Evolutionary conservation across 331 rosid species (phyloP).

Genomic region (Acacia pycnantha): DNA sequence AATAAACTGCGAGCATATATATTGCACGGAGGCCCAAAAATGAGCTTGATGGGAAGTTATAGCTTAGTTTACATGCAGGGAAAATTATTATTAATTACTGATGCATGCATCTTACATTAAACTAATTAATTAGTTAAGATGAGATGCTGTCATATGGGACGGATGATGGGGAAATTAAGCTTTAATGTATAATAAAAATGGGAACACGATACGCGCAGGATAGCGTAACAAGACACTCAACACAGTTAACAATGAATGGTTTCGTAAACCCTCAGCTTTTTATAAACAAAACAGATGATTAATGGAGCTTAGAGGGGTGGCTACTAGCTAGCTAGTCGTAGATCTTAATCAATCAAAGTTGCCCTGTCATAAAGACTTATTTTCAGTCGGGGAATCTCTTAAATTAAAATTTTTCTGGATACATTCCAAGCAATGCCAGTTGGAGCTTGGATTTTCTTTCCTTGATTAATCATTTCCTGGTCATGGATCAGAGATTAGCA

Average conservation of each 20-base stretch:
- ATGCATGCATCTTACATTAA: neutral
- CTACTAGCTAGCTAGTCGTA: neutral
- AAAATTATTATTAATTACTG: neutral
- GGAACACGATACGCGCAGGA: neutral
- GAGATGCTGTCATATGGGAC: neutral
- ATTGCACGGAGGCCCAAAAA: neutral
- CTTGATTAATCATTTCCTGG: constrained; percentile 18
- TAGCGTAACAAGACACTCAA: constrained; percentile 16
- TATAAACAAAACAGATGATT: neutral
- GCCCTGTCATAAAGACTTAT: constrained; percentile 25
- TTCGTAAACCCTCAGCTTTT: constrained; percentile 4
- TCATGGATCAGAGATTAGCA: constrained; percentile 24
- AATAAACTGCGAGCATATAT: neutral
- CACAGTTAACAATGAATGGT: neutral
- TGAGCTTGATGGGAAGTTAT: constrained; percentile 15
- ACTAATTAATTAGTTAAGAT: neutral
- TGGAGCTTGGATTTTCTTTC: constrained; percentile 41
- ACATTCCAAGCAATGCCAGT: constrained; percentile 64
- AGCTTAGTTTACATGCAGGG: neutral
- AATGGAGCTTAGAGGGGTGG: neutral
- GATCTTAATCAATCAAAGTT: constrained; percentile 33
- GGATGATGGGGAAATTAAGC: neutral
- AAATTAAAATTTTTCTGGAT: constrained; percentile 41
- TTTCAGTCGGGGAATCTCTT: constrained; percentile 43
- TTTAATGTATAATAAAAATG: neutral